These are phyloP conservation scores for Monilinia vaccinii-corymbosi DNA, from an alignment of 2,329 filamentous ascomycete genomes.

Conservation along the genomic window DNA sequence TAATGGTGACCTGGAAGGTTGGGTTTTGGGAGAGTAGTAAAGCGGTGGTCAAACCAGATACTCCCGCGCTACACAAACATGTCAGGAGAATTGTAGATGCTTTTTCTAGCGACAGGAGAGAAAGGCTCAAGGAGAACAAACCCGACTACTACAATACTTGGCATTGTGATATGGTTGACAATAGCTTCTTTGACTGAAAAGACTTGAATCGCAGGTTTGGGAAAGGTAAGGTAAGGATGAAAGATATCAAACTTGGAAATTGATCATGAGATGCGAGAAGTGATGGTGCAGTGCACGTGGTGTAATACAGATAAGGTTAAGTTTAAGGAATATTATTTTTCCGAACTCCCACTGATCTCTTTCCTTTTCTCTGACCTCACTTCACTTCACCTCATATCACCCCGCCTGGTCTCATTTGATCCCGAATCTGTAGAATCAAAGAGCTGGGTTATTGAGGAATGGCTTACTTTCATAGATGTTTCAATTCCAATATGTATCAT, in stretches of 20 bases:
- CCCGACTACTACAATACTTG: slow-evolving; percentile 33
- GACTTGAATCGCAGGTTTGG: neutral
- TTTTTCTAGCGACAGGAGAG: neutral
- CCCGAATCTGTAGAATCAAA: too few relatives aligned
- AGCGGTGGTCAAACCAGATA: slow-evolving; percentile 57
- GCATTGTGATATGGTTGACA: slow-evolving; percentile 15
- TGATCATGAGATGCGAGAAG: too few relatives aligned
- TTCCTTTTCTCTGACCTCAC: too few relatives aligned
- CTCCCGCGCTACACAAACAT: slow-evolving; percentile 44
- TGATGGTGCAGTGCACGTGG: too few relatives aligned
- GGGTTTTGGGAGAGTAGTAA: slow-evolving; percentile 49
- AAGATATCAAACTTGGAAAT: neutral
- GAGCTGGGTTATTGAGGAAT: too few relatives aligned
- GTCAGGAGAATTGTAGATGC: neutral
- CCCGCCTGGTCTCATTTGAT: too few relatives aligned
- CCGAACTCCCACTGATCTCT: too few relatives aligned
- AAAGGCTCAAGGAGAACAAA: slow-evolving; percentile 16
- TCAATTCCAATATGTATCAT: too few relatives aligned
- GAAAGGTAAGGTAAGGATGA: neutral
- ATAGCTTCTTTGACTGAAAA: neutral
- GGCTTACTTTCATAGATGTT: too few relatives aligned
- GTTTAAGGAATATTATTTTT: too few relatives aligned
- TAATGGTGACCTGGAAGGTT: slow-evolving; percentile 54
- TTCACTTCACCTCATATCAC: too few relatives aligned
- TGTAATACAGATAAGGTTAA: too few relatives aligned